These are phyloP conservation scores for Dictyostelium discoideum DNA, from an alignment of 78 protist genomes.

Conservation along the genomic window DNA sequence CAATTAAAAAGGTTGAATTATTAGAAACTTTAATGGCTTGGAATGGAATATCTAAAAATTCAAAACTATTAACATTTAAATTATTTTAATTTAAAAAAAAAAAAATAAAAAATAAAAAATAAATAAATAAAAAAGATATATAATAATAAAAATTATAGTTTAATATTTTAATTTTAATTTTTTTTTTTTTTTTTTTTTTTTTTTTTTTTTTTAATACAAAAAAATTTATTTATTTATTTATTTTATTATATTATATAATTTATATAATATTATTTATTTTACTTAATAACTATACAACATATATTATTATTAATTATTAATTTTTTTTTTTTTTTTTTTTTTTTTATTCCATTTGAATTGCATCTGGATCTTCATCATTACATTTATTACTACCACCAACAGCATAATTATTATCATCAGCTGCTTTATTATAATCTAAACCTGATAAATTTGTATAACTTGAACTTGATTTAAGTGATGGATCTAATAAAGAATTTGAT, in stretches of 20 bases:
- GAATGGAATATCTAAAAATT: background rate
- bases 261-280: background rate
- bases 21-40: constrained; percentile 19
- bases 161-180: no score
- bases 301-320: background rate
- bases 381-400: background rate
- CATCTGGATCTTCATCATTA: background rate
- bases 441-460: background rate
- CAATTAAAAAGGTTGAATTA: background rate
- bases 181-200: no score
- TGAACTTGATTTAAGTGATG: constrained; percentile 2
- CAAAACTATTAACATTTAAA: background rate
- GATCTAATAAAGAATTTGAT: constrained; percentile 4
- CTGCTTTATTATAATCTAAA: background rate
- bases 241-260: background rate
- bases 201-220: background rate
- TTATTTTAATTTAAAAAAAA: background rate
- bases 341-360: background rate
- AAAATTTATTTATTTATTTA: background rate
- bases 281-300: background rate
- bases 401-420: background rate
- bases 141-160: background rate
- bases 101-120: background rate
- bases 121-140: background rate
- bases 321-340: background rate